Evolutionary conservation across 169 alveolate species (phyloP), one percentile per base, ranked within the genome.

Genomic region (Perkinsus olseni): DNA sequence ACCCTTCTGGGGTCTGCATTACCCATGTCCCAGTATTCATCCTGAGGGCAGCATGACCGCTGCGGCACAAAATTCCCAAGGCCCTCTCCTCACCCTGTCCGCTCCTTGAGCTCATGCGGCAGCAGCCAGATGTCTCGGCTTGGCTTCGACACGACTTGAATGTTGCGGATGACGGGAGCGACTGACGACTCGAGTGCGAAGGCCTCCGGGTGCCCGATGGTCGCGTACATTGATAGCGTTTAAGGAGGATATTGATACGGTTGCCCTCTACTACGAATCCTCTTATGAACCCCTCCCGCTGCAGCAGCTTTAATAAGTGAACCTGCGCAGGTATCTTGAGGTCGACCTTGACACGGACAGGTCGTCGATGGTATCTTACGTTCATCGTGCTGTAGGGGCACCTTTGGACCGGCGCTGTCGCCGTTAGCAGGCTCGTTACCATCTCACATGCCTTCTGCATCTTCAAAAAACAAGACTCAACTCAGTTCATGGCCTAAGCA

Each of bases 361-460:
- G 82, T 8, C 82, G 17, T 24, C 82, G 8, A 24, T 62, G 82
- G 0, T 62, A 24, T 95, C 96, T 97, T 91, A 97, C 98, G 93
- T 96, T 96, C 92, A 97, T 90, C 36, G 94, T 96, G 93, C 96
- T 97, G 92, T 94, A 97, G 13, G 97, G 97, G 92, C 97, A 96
- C 93, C 97, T 94, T 94, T 97, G 98, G 38, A 95, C 95, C 94
- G 91, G 95, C 51, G 97, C 96, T 82, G 96, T 97, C 82, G 98
- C 95, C 93, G 97, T 96, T 94, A 97, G 93, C 91, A 97, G 96
- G 48, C 98, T 96, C 34, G 96, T 97, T 17, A 97, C 97, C 98
- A 97, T 97, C 95, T 97, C 98, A 94, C 98, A 97, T 45, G 97
- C 98, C 93, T 96, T 94, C 96, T 97, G 98, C 98, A 97, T 97